These are phyloP conservation scores for Orbilia ellipsospora DNA, from an alignment of 2,329 filamentous ascomycete genomes.

Conservation along the genomic window DNA sequence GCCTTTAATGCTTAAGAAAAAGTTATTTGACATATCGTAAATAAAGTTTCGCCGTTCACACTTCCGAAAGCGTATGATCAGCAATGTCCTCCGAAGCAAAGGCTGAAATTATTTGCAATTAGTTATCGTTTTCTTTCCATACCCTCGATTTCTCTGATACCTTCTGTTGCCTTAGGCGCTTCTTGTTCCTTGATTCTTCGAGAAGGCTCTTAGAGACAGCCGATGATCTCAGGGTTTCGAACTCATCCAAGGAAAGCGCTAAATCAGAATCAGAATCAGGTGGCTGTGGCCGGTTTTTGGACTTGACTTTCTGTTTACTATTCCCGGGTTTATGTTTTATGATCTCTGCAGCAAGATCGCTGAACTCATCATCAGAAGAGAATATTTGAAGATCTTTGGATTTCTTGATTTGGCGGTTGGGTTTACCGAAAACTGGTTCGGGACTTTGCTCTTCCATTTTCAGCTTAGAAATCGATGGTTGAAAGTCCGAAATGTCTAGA, in stretches of 20 bases:
- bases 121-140: conserved; percentile 19
- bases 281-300: not conserved
- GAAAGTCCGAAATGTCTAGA: conserved; percentile 1
- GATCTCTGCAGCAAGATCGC: not conserved
- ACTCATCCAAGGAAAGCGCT: conserved; percentile 32
- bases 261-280: not conserved
- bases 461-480: not conserved
- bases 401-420: not conserved
- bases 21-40: too few species aligned
- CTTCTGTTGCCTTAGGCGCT: conserved; percentile 1
- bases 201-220: conserved; percentile 20
- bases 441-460: not conserved
- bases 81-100: too few species aligned
- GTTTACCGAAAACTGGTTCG: not conserved
- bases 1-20: too few species aligned
- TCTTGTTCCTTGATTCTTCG: conserved; percentile 16
- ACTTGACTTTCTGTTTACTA: not conserved
- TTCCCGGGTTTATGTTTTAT: not conserved
- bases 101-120: too few species aligned
- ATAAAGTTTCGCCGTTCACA: too few species aligned
- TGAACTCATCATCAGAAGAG: conserved; percentile 15
- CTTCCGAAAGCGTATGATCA: not conserved
- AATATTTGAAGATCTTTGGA: not conserved
- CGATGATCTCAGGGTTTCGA: conserved; percentile 37
- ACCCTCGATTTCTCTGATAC: conserved; percentile 43